phyloP scores from a whole-genome alignment of 2,329 filamentous ascomycete species.

The Colletotrichum sp. region DNA sequence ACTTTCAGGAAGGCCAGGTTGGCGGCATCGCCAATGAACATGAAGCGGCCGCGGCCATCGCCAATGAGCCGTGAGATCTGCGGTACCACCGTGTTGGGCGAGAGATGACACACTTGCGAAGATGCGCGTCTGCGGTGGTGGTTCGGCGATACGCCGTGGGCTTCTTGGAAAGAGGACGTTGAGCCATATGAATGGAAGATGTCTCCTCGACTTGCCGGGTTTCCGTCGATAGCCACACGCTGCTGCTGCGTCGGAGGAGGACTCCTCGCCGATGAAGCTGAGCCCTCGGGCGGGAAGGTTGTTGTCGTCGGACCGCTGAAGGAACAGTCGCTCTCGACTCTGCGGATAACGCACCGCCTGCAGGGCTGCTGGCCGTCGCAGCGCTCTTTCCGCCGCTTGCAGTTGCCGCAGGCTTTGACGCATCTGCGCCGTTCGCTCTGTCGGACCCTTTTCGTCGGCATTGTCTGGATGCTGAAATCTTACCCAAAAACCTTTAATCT shows the following conservation, averaged over 20 bases:
- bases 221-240: not conserved
- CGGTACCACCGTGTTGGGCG: slow-evolving; percentile 19
- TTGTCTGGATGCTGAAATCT: not conserved
- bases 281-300: not conserved
- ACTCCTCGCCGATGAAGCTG: not conserved
- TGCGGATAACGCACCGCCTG: slow-evolving; percentile 26
- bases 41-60: slow-evolving; percentile 35
- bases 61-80: slow-evolving; percentile 34
- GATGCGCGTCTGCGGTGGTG: not conserved
- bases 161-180: not conserved
- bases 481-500: not conserved
- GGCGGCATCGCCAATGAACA: slow-evolving; percentile 41
- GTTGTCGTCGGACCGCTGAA: slow-evolving; percentile 10
- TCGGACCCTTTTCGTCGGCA: slow-evolving; percentile 25
- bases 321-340: slow-evolving; percentile 25
- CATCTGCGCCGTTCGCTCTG: slow-evolving; percentile 29
- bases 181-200: not conserved
- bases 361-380: slow-evolving; percentile 32
- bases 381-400: slow-evolving; percentile 33
- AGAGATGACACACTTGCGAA: slow-evolving; percentile 3
- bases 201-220: not conserved
- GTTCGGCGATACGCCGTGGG: not conserved
- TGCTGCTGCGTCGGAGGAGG: not conserved
- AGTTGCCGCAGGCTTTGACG: slow-evolving; percentile 28
- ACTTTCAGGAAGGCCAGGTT: slow-evolving; percentile 37